Evolutionary conservation across 73 alveolate genomes (phyloP).

Genomic region (Uronychia binucleata): DNA sequence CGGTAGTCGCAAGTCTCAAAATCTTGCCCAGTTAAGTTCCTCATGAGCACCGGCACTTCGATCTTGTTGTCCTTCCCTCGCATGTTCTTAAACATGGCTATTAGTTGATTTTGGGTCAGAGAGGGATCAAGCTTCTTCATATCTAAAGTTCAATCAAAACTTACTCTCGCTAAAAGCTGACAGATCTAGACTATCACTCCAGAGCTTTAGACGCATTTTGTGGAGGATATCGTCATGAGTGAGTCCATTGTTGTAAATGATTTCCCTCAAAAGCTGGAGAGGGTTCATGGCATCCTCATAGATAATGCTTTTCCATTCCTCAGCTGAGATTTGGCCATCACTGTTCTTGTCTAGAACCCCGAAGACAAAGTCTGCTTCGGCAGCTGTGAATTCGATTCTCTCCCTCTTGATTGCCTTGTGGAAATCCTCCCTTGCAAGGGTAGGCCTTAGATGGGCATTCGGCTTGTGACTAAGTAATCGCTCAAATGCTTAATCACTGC

Average conservation of each 20-base stretch:
- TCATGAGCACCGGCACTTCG: slow-evolving; percentile 26
- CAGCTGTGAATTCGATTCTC: slow-evolving; percentile 30
- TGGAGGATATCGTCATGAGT: slow-evolving; percentile 41
- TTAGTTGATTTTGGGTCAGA: slow-evolving; percentile 20
- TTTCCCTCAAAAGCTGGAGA: slow-evolving; percentile 36
- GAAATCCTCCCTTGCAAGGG: slow-evolving; percentile 36
- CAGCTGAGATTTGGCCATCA: slow-evolving; percentile 41
- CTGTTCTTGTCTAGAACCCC: slow-evolving; percentile 14
- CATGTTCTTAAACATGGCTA: slow-evolving; percentile 20
- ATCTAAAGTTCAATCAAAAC: background rate
- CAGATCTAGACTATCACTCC: slow-evolving; percentile 46
- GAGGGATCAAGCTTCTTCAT: slow-evolving; percentile 38
- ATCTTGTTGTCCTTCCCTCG: slow-evolving; percentile 33
- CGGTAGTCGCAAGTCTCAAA: slow-evolving; percentile 41
- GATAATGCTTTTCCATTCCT: slow-evolving; percentile 40
- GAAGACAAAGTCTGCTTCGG: slow-evolving; percentile 36
- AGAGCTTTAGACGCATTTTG: slow-evolving; percentile 25
- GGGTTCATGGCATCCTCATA: slow-evolving; percentile 45
- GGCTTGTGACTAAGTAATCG: slow-evolving; percentile 8
- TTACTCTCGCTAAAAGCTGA: slow-evolving; percentile 7
- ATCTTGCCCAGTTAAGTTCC: slow-evolving; percentile 40
- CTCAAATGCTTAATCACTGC: slow-evolving; percentile 37
- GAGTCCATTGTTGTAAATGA: slow-evolving; percentile 6
- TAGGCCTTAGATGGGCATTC: slow-evolving; percentile 7
- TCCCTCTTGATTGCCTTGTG: slow-evolving; percentile 11